Evolutionary conservation across 371 early-diverging fungal genomes (phyloP), one percentile per base, ranked within the genome.

Genomic region (Mucor ambiguus): DNA sequence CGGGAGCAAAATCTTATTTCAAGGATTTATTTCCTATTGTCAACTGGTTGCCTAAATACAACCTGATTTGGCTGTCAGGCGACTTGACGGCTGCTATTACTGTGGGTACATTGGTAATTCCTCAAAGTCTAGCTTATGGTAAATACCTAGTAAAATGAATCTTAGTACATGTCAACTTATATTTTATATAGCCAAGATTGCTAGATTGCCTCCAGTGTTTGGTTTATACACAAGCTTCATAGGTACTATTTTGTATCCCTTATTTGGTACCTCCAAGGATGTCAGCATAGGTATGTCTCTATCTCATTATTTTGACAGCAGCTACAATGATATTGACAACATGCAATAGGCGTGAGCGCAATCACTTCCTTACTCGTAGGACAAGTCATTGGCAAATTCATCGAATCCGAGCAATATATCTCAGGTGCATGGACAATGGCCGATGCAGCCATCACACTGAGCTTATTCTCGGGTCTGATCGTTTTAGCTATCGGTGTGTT

Each of bases 161-260:
- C 35, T 5, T 61, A 22, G 32, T 4, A n/a, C 33, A 64, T 64
- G 33, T 22, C 18, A 33, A 56, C 33, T 56, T 7, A 56, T 33
- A 38, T 52, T 37, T 29, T 60, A 41, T 61, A 41, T 71, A 81
- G 81, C 97, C 18, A 92, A 89, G 74, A 76, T 96, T 4, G 96
- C 95, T 1, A 82, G 81, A n/a, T 75, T 96, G 28, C 93, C 95
- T 22, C 86, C 91, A 41, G 84, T 92, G 62, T 92, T 89, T 75
- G 97, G 97, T 1, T 83, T 96, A 18, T 96, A 96, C 79, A 89
- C 94, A 52, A 85, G 91, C 58, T 90, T 94, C 71, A 76, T 93
- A 32, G 94, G 96, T 30, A 82, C 87, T 12, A 74, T 91, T 32
- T 58, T 93, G 20, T 95, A 96, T 74, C 84, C 87, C 59, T 72